Base-by-base conservation (phyloP, 805 yeast genomes). In the Saccharomycopsis babjevae region DNA sequence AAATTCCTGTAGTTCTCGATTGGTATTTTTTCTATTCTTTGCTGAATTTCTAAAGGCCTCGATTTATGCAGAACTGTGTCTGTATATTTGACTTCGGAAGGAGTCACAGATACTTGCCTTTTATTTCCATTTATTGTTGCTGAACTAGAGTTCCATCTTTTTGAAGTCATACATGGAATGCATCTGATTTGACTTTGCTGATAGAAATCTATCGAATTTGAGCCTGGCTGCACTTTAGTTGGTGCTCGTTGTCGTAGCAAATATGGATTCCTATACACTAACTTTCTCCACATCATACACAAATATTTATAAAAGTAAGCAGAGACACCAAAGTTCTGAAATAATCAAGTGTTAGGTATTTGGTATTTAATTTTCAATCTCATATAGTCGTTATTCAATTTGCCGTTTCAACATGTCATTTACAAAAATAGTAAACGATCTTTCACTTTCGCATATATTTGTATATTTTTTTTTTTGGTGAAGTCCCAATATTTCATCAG, bases 1-100 rank as follows among this genome's bases (percentile, higher is more conserved):
- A 94, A 93, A 72, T 91, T 92, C 64, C 98, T 74, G 71, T 86
- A 92, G 65, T 90, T 82, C 61, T 84, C 86, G 30, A 88, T 79
- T 5, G 98, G 98, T 43, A 93, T 90, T 54, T 78, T 78, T 18
- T 46, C 52, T 46, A 46, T 46, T 46, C 52, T 46, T 11, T 46
- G 30, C 16, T 46, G 52, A 22, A 46, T 46, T 28, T 46, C 52
- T 13, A 25, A 10, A 1, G 52, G 32, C 15, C 32, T 18, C 3
- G 22, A 3, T 46, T 25, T 46, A 13, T 46, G 1, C n/a, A 46
- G 11, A 11, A 4, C 13, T 11, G 18, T 46, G 10, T 13, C 52
- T 5, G 10, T 10, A 8, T 46, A 5, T 20, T 46, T 22, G 22
- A 11, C 28, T 18, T 46, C 52, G n/a, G n/a, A 22, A 22, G n/a